Conservation (phyloP, 345 rosid species). For the Populus nigra region DNA sequence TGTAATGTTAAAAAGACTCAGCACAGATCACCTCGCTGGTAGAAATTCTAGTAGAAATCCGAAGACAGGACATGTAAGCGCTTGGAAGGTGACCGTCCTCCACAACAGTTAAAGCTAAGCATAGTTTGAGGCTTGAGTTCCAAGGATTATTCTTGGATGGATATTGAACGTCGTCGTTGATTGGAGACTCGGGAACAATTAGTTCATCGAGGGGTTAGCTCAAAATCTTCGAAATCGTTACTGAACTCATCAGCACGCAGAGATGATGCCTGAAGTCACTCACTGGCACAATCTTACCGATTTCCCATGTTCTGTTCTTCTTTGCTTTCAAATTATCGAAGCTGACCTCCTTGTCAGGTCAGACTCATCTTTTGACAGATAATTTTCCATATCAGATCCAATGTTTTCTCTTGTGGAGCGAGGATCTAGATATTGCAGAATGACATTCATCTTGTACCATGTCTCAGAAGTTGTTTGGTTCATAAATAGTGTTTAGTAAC, state of each 20-base stretch:
- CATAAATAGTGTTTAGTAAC: not conserved
- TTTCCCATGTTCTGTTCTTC: too few species aligned
- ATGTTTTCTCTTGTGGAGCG: constrained; percentile 19
- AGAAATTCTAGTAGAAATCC: too few species aligned
- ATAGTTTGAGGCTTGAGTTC: not conserved
- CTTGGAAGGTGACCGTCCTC: too few species aligned
- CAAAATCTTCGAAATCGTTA: constrained; percentile 38
- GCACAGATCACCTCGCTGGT: too few species aligned
- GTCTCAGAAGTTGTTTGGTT: constrained; percentile 23
- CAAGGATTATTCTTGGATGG: not conserved
- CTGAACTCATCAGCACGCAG: constrained; percentile 31
- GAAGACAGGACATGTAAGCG: too few species aligned
- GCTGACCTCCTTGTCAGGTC: too few species aligned
- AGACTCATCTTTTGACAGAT: constrained; percentile 18
- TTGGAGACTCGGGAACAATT: constrained; percentile 92
- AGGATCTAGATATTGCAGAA: constrained; percentile 14
- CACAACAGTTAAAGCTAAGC: not conserved
- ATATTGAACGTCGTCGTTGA: constrained; percentile 50
- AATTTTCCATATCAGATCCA: constrained; percentile 25
- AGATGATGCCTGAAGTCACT: constrained; percentile 31
- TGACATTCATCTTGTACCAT: constrained; percentile 16
- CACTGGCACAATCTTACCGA: constrained; percentile 14
- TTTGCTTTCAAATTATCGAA: too few species aligned
- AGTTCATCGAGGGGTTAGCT: constrained; percentile 79
- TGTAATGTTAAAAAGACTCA: too few species aligned